Conservation (phyloP, 441 rosid species). For the Flueggea neowawraea region DNA sequence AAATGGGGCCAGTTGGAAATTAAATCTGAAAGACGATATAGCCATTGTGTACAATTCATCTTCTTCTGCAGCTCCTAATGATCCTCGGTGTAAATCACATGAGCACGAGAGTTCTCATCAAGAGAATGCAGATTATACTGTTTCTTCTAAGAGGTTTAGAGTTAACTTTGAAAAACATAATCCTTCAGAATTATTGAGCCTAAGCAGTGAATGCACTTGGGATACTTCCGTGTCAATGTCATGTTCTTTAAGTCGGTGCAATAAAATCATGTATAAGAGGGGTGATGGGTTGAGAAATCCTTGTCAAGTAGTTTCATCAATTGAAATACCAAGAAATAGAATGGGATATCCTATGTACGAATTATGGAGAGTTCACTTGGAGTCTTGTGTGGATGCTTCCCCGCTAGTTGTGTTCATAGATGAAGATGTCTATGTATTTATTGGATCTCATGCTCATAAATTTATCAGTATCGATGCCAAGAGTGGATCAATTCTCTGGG, state of each 20-base stretch:
- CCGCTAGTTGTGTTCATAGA: constrained; percentile 67
- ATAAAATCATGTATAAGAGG: constrained; percentile 49
- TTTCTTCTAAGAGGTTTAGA: constrained; percentile 48
- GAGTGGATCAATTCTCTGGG: constrained; percentile 88
- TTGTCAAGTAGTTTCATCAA: constrained; percentile 29
- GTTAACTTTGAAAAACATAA: constrained; percentile 24
- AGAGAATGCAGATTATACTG: constrained; percentile 22
- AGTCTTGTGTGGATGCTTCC: constrained; percentile 94
- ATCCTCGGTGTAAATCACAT: constrained; percentile 20
- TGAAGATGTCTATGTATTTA: constrained; percentile 58
- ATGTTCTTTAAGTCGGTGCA: constrained; percentile 76
- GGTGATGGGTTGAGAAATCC: constrained; percentile 18
- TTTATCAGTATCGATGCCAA: constrained; percentile 65
- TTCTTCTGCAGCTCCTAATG: constrained; percentile 22
- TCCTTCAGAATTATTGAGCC: constrained; percentile 16
- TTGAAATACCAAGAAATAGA: constrained; percentile 40
- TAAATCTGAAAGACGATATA: constrained; percentile 25
- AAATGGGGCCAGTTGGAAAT: constrained; percentile 20
- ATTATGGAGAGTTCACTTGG: constrained; percentile 88
- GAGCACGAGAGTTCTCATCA: constrained; percentile 22
- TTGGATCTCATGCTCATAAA: constrained; percentile 87
- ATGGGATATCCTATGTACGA: constrained; percentile 41
- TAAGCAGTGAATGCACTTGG: constrained; percentile 34
- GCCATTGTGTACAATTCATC: constrained; percentile 19
- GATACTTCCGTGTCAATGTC: constrained; percentile 26